These are phyloP conservation scores for Jackrogersella multiformis DNA, from an alignment of 495 filamentous ascomycete genomes.

Conservation along the genomic window DNA sequence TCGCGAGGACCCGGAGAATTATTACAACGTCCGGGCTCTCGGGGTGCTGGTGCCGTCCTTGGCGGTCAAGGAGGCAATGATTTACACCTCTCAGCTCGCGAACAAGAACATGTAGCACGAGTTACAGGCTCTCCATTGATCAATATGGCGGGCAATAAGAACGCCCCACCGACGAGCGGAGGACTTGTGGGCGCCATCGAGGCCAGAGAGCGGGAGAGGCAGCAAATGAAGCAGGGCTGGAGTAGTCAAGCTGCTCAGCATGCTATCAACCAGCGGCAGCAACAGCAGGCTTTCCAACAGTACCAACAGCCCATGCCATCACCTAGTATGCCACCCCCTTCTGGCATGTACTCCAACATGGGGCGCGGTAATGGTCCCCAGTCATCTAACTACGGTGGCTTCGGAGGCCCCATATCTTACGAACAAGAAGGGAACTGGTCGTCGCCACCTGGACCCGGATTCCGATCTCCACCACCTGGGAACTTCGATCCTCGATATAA, in stretches of 20 bases:
- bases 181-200: conserved; percentile 82
- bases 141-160: conserved; percentile 68
- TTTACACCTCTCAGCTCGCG: conserved; percentile 84
- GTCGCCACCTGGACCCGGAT: conserved; percentile 41
- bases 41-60: conserved; percentile 45
- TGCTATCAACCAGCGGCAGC: conserved; percentile 78
- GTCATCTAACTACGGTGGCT: conserved; percentile 28
- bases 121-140: conserved; percentile 85
- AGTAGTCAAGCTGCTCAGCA: conserved; percentile 78
- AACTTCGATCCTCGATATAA: conserved; percentile 43
- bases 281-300: conserved; percentile 61
- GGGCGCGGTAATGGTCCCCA: conserved; percentile 29
- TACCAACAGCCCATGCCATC: conserved; percentile 47
- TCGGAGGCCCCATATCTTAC: conserved; percentile 28
- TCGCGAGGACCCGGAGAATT: conserved; percentile 51
- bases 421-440: conserved; percentile 43
- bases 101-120: conserved; percentile 92
- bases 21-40: conserved; percentile 45
- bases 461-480: conserved; percentile 41
- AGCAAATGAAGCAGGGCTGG: conserved; percentile 74
- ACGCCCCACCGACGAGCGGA: conserved; percentile 57
- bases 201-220: conserved; percentile 76
- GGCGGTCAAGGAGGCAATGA: conserved; percentile 49
- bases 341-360: conserved; percentile 50
- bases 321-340: conserved; percentile 32